Conservation (phyloP, 2,329 filamentous ascomycete species). For the Cladobotryum mycophilum region DNA sequence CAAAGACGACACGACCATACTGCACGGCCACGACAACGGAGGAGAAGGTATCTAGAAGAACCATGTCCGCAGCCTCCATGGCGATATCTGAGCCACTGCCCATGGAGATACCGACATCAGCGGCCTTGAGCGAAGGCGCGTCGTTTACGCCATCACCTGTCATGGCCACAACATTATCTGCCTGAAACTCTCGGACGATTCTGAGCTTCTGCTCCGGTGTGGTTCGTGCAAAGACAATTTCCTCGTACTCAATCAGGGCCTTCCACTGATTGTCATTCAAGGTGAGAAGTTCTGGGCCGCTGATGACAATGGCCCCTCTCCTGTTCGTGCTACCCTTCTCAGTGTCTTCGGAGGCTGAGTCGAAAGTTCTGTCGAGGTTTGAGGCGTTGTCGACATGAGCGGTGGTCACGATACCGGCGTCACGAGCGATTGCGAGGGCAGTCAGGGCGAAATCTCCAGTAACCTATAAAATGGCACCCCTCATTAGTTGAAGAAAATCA, state of each 20-base stretch:
- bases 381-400: constrained; percentile 47
- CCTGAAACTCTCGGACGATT: constrained; percentile 70
- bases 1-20: constrained; percentile 70
- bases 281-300: constrained; percentile 57
- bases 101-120: constrained; percentile 78
- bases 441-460: constrained; percentile 74
- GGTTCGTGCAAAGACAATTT: constrained; percentile 59
- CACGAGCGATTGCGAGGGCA: constrained; percentile 63
- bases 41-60: constrained; percentile 68
- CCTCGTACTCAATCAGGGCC: constrained; percentile 37
- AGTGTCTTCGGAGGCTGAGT: constrained; percentile 12
- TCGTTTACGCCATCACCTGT: constrained; percentile 87
- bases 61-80: constrained; percentile 74
- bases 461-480: constrained; percentile 34
- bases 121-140: constrained; percentile 69
- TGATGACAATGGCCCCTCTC: constrained; percentile 52
- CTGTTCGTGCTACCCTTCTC: constrained; percentile 16
- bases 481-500: background rate
- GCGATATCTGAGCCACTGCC: constrained; percentile 78
- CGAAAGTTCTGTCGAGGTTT: constrained; percentile 38
- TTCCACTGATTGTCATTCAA: constrained; percentile 66
- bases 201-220: constrained; percentile 74
- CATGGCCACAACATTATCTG: constrained; percentile 67
- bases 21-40: constrained; percentile 66
- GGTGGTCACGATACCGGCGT: constrained; percentile 64